Conservation (phyloP, 345 rosid species). For the Eucalyptus microcorys region DNA sequence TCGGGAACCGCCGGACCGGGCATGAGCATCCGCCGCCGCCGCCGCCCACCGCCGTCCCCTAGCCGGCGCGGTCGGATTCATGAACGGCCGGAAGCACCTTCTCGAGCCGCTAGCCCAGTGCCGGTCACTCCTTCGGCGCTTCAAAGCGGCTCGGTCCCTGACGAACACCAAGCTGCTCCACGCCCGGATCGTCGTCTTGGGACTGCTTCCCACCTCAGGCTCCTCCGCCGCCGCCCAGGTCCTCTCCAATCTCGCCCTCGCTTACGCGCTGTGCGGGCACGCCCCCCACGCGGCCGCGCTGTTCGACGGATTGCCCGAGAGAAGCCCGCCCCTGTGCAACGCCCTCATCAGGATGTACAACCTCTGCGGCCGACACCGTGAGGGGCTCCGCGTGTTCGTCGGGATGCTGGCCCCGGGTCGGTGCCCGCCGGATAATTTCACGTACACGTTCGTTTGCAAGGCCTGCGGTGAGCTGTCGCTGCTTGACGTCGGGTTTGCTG, state of each 20-base stretch:
- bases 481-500: slow-evolving; percentile 22
- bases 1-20: neutral
- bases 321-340: slow-evolving; percentile 34
- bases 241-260: slow-evolving; percentile 3
- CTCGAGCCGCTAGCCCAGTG: neutral
- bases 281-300: slow-evolving; percentile 20
- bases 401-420: slow-evolving; percentile 5
- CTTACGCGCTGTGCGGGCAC: neutral
- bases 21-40: neutral
- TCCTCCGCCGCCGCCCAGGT: neutral
- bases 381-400: slow-evolving; percentile 14
- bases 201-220: neutral
- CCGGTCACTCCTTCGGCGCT: neutral
- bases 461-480: slow-evolving; percentile 32
- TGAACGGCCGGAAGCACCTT: neutral
- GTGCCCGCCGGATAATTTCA: slow-evolving; percentile 25
- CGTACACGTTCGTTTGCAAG: slow-evolving; percentile 27
- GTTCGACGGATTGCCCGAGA: slow-evolving; percentile 43
- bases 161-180: neutral
- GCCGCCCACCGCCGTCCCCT: neutral
- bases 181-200: neutral
- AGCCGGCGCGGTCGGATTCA: neutral
- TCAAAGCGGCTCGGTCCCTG: neutral
- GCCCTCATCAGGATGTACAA: slow-evolving; percentile 32
- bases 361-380: slow-evolving; percentile 11